Base-by-base conservation (phyloP, 31 red algal species). In the Asparagopsis taxiformis region DNA sequence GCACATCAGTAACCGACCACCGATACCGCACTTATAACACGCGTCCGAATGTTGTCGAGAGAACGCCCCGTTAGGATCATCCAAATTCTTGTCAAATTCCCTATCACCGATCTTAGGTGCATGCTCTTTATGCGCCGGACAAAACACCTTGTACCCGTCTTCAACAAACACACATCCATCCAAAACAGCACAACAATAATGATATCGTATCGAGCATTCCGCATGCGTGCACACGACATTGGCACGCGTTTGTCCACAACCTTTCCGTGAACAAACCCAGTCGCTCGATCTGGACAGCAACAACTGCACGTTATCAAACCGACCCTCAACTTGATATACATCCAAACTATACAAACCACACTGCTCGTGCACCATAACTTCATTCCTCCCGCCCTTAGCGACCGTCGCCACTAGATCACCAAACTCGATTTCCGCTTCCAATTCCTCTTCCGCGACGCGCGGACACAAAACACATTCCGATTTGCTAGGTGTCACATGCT, bases 1-100 rank as follows among this genome's bases (percentile, higher is more conserved):
- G 51, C 79, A 84, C 65, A 84, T 84, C 0, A 84, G 30, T 19
- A 84, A 31, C 5, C 79, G 79, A 17, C 79, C 79, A 15, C 79
- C 79, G 3, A 23, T 64, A 7, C n/a, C 17, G 34, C 79, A 84
- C 11, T 73, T 25, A 35, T 66, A 84, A 63, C 79, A 84, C n/a
- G 15, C 52, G 23, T 84, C 79, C 4, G 72, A 56, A 56, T 84
- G 67, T 10, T 59, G 16, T 26, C n/a, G n/a, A 1, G 24, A 31
- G 1, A 38, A 13, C 8, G 35, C 34, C 10, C 48, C 67, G 0
- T 1, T 5, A 5, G 79, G 51, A 49, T 70, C 65, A 1, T 20
- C 30, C 20, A 72, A 33, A 33, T n/a, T 28, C 54, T 51, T 55
- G 22, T 50, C 7, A 54, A 84, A 84, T 48, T 63, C 39, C 0